Evolutionary conservation across 768 basidiomycete genomes (phyloP).

Genomic region (Agrocybe pediades): DNA sequence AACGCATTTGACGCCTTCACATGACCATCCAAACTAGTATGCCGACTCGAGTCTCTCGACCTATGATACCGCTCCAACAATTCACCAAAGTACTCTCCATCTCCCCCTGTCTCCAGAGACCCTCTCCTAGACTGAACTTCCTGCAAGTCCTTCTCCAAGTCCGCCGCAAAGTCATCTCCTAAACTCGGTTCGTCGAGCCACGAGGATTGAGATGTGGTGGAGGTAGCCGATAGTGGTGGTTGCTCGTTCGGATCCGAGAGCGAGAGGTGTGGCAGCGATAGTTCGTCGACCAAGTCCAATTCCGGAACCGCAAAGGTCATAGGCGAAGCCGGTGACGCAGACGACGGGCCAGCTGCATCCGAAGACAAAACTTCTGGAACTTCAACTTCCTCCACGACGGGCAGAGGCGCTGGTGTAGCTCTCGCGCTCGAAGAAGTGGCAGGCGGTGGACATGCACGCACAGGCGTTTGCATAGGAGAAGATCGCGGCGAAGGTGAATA

Average conservation of each 20-base stretch:
- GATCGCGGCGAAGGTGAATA: not conserved
- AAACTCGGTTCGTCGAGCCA: not conserved
- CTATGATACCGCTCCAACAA: slow-evolving; percentile 11
- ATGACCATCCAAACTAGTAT: slow-evolving; percentile 8
- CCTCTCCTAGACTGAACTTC: not conserved
- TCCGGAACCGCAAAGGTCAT: not conserved
- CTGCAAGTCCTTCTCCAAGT: not conserved
- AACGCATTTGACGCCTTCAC: not conserved
- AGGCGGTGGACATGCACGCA: not conserved
- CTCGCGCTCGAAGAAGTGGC: not conserved
- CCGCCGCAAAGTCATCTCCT: not conserved
- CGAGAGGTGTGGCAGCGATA: no score
- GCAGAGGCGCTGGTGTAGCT: not conserved
- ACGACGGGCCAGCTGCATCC: not conserved
- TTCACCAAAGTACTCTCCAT: slow-evolving; percentile 11
- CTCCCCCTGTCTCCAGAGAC: not conserved
- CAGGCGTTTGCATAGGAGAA: not conserved
- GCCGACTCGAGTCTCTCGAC: slow-evolving; percentile 6
- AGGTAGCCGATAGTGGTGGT: not conserved
- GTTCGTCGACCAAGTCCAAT: not conserved
- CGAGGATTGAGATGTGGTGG: no score
- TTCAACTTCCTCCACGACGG: not conserved
- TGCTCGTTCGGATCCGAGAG: no score
- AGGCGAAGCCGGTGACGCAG: not conserved
- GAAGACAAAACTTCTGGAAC: not conserved